Evolutionary conservation across 2,329 filamentous ascomycete species (phyloP), one percentile per base, ranked within the genome.

Genomic region (Paecilomyces sp.): DNA sequence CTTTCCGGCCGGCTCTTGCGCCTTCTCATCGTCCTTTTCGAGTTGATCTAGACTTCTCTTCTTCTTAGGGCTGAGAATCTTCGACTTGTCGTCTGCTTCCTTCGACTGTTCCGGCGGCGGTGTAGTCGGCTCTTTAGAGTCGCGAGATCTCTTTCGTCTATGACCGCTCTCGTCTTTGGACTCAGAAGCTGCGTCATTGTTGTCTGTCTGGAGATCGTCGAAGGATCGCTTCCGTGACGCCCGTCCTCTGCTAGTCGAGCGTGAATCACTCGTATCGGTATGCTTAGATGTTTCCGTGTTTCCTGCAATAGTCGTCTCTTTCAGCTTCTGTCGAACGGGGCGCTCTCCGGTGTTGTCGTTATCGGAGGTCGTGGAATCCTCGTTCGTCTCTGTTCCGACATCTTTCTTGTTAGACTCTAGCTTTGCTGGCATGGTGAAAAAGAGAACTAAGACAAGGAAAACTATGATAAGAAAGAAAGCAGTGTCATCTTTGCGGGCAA

Each of bases 291-390:
- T 57, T 33, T 62, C 54, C 8, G 54, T 15, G 31, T 58, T 64
- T 18, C 77, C 74, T 47, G 80, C 80, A 59, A 87, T 85, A n/a
- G 82, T 79, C 3, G 85, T 85, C 66, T 86, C 82, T 71, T 85
- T 82, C 58, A 88, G 74, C 72, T 85, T 83, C 69, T 86, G 81
- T 60, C 85, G 77, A 41, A 86, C 82, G 8, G 83, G 83, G 61
- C 79, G 80, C 69, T 86, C 84, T 61, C 81, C 79, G 55, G 31
- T 33, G 9, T 70, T 66, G 41, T 76, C 75, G 62, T 76, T 74
- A 63, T 76, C 74, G 34, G 70, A 74, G 53, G 62, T 63, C 58
- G 69, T 69, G 60, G 62, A 63, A 54, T 68, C 64, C 53, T 70
- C 65, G 41, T 65, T 62, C 57, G 62, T 63, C 58, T 64, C 65